Percentiles rank a stretch among this genome's conserved stretches.
phyloP scores from a whole-genome alignment of 192 early-diverging fungal genomes.

The Phlyctochytrium bullatum region DNA sequence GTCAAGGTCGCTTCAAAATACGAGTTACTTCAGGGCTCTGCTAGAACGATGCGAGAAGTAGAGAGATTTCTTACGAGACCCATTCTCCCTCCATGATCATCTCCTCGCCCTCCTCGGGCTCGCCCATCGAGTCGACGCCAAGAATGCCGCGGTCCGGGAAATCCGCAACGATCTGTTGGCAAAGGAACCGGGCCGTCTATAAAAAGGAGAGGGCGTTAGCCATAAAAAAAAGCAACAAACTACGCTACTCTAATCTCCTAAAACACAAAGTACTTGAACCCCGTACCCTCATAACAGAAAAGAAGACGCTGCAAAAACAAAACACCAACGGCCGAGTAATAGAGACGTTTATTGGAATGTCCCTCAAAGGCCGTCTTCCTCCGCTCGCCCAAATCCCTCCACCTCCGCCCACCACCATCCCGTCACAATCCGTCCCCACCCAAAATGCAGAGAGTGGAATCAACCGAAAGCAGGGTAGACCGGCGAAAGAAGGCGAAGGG shows the following conservation, averaged over 20 bases:
- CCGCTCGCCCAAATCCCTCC: too few species aligned
- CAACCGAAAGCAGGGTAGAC: too few species aligned
- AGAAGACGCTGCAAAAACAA: neutral
- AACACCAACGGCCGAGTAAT: too few species aligned
- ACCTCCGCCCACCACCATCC: too few species aligned
- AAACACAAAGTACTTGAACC: neutral
- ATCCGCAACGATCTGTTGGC: slow-evolving; percentile 68
- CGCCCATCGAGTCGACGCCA: slow-evolving; percentile 54
- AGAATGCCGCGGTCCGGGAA: slow-evolving; percentile 65
- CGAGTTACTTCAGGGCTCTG: neutral
- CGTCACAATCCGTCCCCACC: too few species aligned
- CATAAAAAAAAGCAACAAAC: neutral
- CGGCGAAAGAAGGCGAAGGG: too few species aligned
- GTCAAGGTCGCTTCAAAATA: slow-evolving; percentile 28
- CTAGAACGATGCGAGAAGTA: slow-evolving; percentile 1
- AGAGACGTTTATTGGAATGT: too few species aligned
- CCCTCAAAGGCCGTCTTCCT: too few species aligned
- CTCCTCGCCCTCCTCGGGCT: slow-evolving; percentile 51
- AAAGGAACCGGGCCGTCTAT: slow-evolving; percentile 69
- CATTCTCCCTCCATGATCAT: slow-evolving; percentile 18
- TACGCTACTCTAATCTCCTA: neutral
- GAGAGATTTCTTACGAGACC: neutral
- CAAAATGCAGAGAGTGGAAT: too few species aligned
- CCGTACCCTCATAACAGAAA: neutral
- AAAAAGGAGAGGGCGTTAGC: neutral